Evolutionary conservation across 1,284 basidiomycete genomes (phyloP), one percentile per base, ranked within the genome.

Genomic region (Blastosporella zonata): DNA sequence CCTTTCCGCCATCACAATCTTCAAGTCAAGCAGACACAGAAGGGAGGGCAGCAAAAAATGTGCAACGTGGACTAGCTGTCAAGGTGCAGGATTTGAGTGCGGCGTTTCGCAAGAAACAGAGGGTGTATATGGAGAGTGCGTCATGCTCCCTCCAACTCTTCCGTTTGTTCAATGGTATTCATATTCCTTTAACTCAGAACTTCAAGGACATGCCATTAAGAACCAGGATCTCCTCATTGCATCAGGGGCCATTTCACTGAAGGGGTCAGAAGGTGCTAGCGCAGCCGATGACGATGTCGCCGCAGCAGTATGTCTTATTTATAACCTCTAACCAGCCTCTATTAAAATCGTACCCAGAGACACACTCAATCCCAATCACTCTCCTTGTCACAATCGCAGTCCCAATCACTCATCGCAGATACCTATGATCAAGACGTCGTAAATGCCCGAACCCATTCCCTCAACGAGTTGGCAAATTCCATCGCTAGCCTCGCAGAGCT

Each of bases 61-160:
- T 97, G n/a, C 96, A 99, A 67, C 85, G 94, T 25, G 95, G 88
- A 9, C 80, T 99, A 31, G 97, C 97, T 17, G 93, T 91, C 20
- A 90, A 93, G 63, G 84, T 98, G 8, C 97, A 99, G 72, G 91
- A 94, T 59, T 75, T 95, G 42, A 95, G 91, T 60, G 89, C 87
- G 17, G 75, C 85, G n/a, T 99, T 99, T 65, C 80, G 97, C 52
- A 97, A 96, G 75, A 97, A 97, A 73, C 97, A 99, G 70, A 83
- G 91, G 48, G 87, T 95, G 25, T 99, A 99, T 69, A 89, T 99
- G 84, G 90, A 96, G 69, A 93, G 95, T 96, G 63, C 72, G 95
- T 81, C 49, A 43, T 50, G 43, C 40, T 53, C 47, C 43, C 44
- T 46, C 47, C 57, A 55, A 51, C 57, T 49, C 35, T 20, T 28